phyloP scores from a whole-genome alignment of 164 flowering plant genomes.

The Nymphaea colorata region DNA sequence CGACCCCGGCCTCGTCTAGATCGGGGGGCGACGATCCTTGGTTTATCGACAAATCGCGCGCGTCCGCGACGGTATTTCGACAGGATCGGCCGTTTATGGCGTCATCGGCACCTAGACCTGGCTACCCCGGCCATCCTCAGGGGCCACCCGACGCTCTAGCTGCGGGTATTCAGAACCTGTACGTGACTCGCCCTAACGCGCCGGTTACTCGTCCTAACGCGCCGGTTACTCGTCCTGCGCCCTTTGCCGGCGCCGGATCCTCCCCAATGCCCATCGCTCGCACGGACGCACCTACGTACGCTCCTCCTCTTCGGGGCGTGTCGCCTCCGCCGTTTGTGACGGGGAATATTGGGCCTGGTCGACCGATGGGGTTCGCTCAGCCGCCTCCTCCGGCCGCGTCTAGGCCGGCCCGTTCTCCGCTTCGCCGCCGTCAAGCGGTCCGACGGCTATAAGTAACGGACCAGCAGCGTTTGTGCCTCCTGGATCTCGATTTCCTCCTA shows the following conservation, averaged over 20 bases:
- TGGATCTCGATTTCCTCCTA: conserved; percentile 31
- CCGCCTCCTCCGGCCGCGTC: background rate
- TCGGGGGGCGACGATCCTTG: background rate
- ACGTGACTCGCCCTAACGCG: background rate
- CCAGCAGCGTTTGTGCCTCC: conserved; percentile 31
- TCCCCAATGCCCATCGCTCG: background rate
- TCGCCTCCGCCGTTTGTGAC: background rate
- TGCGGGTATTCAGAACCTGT: background rate
- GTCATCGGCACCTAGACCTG: background rate
- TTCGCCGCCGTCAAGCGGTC: conserved; percentile 26
- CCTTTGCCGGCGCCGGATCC: background rate
- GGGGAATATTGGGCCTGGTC: background rate
- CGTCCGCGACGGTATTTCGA: background rate
- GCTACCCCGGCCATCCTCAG: background rate
- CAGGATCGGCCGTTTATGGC: background rate
- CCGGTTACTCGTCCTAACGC: too few relatives aligned
- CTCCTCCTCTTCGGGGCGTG: background rate
- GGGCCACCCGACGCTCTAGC: background rate
- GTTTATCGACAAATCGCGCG: background rate
- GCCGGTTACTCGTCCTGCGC: background rate
- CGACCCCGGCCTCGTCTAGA: background rate
- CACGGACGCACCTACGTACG: background rate
- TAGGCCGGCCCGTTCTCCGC: background rate
- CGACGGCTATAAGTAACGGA: conserved; percentile 39
- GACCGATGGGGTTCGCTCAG: background rate